phyloP scores from a whole-genome alignment of 1,284 basidiomycete species.

The Apiotrichum gracile region DNA sequence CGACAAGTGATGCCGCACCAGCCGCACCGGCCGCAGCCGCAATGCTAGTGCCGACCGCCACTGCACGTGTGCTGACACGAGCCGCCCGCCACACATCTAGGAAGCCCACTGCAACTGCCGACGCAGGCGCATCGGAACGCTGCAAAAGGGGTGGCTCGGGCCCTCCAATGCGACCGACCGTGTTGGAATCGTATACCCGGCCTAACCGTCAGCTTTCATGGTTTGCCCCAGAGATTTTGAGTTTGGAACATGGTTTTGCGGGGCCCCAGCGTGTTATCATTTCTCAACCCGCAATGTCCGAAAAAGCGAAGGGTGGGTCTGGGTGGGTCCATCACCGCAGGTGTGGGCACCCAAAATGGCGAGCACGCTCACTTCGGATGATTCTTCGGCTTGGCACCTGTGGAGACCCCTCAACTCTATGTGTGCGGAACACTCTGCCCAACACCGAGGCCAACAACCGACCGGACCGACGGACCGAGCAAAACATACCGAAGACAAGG shows the following conservation, averaged over 20 bases:
- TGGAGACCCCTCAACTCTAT: too few species aligned
- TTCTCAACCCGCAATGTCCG: neutral
- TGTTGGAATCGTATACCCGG: slow-evolving; percentile 66
- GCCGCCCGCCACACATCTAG: slow-evolving; percentile 2
- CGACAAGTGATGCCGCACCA: neutral
- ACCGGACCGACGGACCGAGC: neutral
- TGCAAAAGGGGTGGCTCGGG: neutral
- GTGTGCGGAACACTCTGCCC: too few species aligned
- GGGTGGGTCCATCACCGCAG: neutral
- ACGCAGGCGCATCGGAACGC: neutral
- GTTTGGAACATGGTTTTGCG: neutral
- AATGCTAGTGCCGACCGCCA: too few species aligned
- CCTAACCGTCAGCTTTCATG: slow-evolving; percentile 2
- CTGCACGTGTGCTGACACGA: slow-evolving; percentile 4
- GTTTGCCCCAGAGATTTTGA: neutral
- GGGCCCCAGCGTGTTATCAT: neutral
- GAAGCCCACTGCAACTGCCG: neutral
- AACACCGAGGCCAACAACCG: neutral
- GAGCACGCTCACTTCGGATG: too few species aligned
- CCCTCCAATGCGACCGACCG: slow-evolving; percentile 25
- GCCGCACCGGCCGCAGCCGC: too few species aligned
- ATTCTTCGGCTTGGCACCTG: too few species aligned
- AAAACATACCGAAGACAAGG: slow-evolving; percentile 61
- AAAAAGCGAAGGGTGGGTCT: too few species aligned
- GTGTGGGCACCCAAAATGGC: too few species aligned